These are phyloP conservation scores for Fusarium miscanthi DNA, from an alignment of 2,329 filamentous ascomycete species.

Conservation along the genomic window DNA sequence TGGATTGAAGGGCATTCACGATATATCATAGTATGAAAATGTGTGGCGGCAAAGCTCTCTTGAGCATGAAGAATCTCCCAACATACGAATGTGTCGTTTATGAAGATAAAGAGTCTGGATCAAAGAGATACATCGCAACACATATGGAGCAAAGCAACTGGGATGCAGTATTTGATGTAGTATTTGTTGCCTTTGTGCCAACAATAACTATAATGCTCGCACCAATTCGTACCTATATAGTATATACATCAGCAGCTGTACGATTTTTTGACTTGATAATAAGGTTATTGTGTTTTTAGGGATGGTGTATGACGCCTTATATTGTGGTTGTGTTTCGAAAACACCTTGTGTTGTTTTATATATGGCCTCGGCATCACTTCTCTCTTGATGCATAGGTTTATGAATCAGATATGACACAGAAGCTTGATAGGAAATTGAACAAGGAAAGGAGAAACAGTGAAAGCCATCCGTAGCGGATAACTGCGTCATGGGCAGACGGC, in stretches of 20 bases:
- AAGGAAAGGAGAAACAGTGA: not conserved
- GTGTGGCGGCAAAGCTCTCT: not conserved
- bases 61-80: too few species aligned
- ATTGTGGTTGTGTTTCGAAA: not conserved
- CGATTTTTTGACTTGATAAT: not conserved
- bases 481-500: not conserved
- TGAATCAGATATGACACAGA: not conserved
- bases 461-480: not conserved
- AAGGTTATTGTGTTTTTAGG: not conserved
- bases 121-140: not conserved
- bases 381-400: not conserved
- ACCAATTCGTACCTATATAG: not conserved
- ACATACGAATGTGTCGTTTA: not conserved
- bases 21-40: fast-evolving
- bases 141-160: not conserved
- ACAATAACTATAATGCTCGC: not conserved
- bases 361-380: not conserved
- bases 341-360: not conserved
- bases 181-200: not conserved
- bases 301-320: not conserved
- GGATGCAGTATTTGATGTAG: too few species aligned
- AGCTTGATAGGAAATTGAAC: not conserved
- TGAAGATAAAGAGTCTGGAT: not conserved
- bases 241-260: not conserved
- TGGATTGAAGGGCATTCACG: fast-evolving